Conservation (phyloP, 768 basidiomycete genomes). For the Lactifluus hygrophoroides region DNA sequence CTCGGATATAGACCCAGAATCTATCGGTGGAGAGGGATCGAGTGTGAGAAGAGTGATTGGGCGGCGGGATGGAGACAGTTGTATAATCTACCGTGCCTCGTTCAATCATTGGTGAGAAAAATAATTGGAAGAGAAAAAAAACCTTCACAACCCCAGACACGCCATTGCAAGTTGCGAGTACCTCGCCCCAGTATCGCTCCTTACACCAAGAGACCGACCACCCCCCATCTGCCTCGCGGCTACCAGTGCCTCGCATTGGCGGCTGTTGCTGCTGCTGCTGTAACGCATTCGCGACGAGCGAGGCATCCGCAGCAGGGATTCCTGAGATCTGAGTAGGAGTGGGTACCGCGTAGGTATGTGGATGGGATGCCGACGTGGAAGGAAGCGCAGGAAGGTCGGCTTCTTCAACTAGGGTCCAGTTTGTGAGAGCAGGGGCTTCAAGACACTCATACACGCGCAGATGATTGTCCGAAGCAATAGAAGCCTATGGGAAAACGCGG, state of each 20-base stretch:
- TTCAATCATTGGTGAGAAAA: not conserved
- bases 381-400: constrained; percentile 61
- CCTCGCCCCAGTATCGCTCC: constrained; percentile 91
- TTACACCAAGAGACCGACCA: constrained; percentile 97
- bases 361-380: constrained; percentile 33
- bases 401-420: constrained; percentile 70
- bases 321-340: constrained; percentile 59
- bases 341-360: constrained; percentile 51
- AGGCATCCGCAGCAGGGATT: constrained; percentile 43
- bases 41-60: constrained; percentile 56
- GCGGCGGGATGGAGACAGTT: constrained; percentile 58
- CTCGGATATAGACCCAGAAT: constrained; percentile 25
- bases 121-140: not conserved
- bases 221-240: constrained; percentile 80
- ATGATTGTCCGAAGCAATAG: constrained; percentile 80
- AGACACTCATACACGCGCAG: constrained; percentile 88
- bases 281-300: constrained; percentile 55
- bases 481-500: constrained; percentile 45
- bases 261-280: constrained; percentile 37
- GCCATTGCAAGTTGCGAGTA: constrained; percentile 73
- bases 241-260: constrained; percentile 38
- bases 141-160: constrained; percentile 72
- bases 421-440: constrained; percentile 60
- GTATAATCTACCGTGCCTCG: constrained; percentile 51
- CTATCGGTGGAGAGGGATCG: constrained; percentile 38